Percentiles rank a stretch among this genome's conserved stretches.
phyloP scores from a whole-genome alignment of 176 grass and related monocot genomes.

The Luzula sylvatica region DNA sequence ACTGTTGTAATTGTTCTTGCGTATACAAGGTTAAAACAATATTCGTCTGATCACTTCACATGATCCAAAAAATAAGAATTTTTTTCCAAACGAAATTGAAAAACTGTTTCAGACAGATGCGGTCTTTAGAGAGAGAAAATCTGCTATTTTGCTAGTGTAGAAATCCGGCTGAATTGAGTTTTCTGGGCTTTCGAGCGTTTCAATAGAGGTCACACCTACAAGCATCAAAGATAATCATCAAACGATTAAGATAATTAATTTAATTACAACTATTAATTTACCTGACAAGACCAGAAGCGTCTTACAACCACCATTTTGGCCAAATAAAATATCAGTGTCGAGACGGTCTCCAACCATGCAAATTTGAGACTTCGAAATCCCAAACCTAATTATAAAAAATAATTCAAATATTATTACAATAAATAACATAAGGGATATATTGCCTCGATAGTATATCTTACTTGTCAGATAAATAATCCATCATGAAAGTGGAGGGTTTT shows the following conservation, averaged over 20 bases:
- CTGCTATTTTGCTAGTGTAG: conserved; percentile 84
- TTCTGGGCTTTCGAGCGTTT: conserved; percentile 72
- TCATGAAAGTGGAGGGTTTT: conserved; percentile 97
- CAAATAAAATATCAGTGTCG: conserved; percentile 92
- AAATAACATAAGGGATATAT: background rate
- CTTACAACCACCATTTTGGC: conserved; percentile 96
- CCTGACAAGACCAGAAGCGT: conserved; percentile 95
- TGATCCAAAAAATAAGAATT: background rate
- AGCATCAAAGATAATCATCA: conserved; percentile 9
- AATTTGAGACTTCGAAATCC: conserved; percentile 93
- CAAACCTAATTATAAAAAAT: conserved; percentile 32
- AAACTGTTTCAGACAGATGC: conserved; percentile 44
- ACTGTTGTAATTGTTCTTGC: background rate
- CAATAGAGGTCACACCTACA: conserved; percentile 73
- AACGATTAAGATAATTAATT: background rate
- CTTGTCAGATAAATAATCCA: conserved; percentile 95
- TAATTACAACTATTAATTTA: conserved; percentile 21
- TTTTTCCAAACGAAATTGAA: conserved; percentile 8
- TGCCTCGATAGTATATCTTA: conserved; percentile 28
- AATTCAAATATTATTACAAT: conserved; percentile 7
- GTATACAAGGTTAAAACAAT: conserved; percentile 3
- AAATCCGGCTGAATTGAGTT: conserved; percentile 91
- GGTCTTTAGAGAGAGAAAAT: conserved; percentile 67
- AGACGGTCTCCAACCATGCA: conserved; percentile 98
- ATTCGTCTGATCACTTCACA: conserved; percentile 5